Evolutionary conservation across 371 early-diverging fungal genomes (phyloP).

Genomic region (Rhizopus arrhizus): DNA sequence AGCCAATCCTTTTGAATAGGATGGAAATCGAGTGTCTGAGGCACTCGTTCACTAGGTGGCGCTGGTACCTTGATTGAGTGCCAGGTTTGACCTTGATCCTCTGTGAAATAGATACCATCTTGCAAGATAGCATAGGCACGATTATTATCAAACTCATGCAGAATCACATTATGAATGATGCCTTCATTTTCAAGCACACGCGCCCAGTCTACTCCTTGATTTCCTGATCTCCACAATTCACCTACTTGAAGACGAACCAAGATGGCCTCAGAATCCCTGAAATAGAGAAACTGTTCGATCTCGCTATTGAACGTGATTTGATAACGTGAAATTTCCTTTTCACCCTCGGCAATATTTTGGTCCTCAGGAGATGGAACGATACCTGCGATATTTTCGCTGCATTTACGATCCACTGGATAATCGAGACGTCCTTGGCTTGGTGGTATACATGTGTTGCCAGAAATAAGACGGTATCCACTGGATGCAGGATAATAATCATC

Average conservation of each 20-base stretch:
- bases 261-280: constrained; percentile 58
- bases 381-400: constrained; percentile 48
- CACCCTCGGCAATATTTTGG: constrained; percentile 14
- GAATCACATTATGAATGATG: constrained; percentile 30
- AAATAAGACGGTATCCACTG: constrained; percentile 87
- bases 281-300: constrained; percentile 56
- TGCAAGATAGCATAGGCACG: constrained; percentile 67
- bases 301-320: constrained; percentile 49
- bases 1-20: constrained; percentile 81
- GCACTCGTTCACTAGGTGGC: constrained; percentile 60
- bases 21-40: constrained; percentile 78
- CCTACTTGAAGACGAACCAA: constrained; percentile 59
- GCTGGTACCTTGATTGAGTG: constrained; percentile 58
- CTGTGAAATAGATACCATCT: constrained; percentile 62
- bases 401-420: constrained; percentile 64
- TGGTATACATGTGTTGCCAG: constrained; percentile 74
- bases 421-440: constrained; percentile 59
- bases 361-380: constrained; percentile 9
- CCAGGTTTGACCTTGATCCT: constrained; percentile 73
- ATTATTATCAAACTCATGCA: constrained; percentile 60
- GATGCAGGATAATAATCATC: constrained; percentile 76
- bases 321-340: constrained; percentile 40
- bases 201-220: constrained; percentile 72
- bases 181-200: constrained; percentile 45
- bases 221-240: constrained; percentile 64